Base-by-base conservation (phyloP, 2,329 filamentous ascomycete genomes). In the Colletotrichum karsti region DNA sequence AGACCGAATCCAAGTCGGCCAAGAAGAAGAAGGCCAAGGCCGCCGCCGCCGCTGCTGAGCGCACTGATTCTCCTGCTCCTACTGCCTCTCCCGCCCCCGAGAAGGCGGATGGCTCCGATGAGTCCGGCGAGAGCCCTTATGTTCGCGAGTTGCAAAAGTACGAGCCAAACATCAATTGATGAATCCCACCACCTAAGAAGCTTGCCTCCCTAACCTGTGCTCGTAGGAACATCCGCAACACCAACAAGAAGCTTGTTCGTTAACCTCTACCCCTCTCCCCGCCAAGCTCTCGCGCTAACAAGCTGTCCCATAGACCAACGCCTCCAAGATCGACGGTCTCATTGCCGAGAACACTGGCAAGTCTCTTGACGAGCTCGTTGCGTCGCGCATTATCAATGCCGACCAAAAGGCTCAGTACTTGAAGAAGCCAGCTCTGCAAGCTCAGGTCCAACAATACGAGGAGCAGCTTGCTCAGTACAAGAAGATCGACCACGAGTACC, bases 181-280 rank as follows among this genome's bases (percentile, higher is more conserved):
- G 57, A 58, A 30, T 22, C 22, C 35, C 33, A 12, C 9, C 15
- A 13, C 8, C 33, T 5, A 8, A 8, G 4, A 26, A 10, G 28
- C 7, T 15, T 28, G 18, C 3, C n/a, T 22, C 70, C 55, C 63
- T 71, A 60, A 50, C 44, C 62, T 15, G 48, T 26, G 24, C 71
- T 9, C 12, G 24, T 73, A 97, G 94, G 87, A 94, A 90, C 80
- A 93, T 98, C 74, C 94, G 95, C 77, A 97, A 96, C 80, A 84
- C 96, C 76, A 92, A 91, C 85, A 98, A 98, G 88, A 98, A 98
- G 84, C 91, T 98, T 75, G 93, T 97, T 82, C 83, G 92, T 84
- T 62, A 5, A 35, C 44, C 30, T 39, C 30, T 33, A 30, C 7
- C 60, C 37, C 57, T 56, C 53, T 33, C 20, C 13, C 26, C 41